Conservation (phyloP, 75 land plant genomes). For the Sequoiadendron giganteum region DNA sequence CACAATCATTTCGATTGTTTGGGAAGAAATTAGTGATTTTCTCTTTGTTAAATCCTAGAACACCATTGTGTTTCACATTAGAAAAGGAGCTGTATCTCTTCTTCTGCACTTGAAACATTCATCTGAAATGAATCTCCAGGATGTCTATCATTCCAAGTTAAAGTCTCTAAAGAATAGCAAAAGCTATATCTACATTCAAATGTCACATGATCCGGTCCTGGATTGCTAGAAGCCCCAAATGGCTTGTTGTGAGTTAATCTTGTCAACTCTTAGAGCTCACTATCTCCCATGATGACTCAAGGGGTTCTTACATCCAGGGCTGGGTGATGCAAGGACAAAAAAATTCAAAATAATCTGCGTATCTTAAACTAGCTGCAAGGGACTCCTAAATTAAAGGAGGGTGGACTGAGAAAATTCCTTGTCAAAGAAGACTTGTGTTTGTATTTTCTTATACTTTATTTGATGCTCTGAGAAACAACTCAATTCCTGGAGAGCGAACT, state of each 20-base stretch:
- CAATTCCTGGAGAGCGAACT: background rate
- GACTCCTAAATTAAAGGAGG: background rate
- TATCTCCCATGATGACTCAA: background rate
- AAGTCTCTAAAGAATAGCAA: background rate
- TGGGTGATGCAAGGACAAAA: background rate
- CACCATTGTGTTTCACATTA: background rate
- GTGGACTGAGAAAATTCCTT: background rate
- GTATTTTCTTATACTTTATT: background rate
- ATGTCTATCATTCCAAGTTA: background rate
- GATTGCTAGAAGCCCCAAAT: background rate
- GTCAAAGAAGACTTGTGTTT: background rate
- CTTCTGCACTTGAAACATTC: background rate
- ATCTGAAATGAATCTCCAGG: too few species aligned
- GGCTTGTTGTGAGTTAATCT: background rate
- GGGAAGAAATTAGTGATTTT: background rate
- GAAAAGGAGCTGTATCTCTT: background rate
- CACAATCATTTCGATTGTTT: too few species aligned
- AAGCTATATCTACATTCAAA: background rate
- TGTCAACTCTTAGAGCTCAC: background rate
- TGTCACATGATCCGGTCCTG: background rate
- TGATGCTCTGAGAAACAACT: background rate
- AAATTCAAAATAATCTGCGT: background rate
- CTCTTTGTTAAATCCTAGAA: background rate
- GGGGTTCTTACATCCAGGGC: background rate
- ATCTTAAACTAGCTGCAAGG: background rate